A percentile compares a stretch with the other conserved stretches of the same genome.
These are phyloP conservation scores for Quercus dentata DNA, from an alignment of 306 rosid species.

Conservation along the genomic window DNA sequence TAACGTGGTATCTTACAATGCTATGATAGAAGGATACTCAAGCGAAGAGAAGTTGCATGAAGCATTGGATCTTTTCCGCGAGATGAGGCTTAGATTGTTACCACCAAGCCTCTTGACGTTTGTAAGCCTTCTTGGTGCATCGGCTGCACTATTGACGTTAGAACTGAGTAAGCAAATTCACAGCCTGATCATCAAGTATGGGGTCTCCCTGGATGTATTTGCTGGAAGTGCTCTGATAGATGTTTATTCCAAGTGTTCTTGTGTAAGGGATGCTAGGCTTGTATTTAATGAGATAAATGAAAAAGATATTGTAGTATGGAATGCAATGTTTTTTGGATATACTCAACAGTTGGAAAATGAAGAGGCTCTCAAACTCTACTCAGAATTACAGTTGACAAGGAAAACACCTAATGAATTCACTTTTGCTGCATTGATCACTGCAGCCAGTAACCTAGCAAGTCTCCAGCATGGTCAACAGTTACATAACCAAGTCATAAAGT, in stretches of 20 bases:
- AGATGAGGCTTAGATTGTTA: conserved; percentile 55
- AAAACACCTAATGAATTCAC: conserved; percentile 74
- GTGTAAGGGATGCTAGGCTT: conserved; percentile 57
- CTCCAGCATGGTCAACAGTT: conserved; percentile 72
- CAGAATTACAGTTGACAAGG: conserved; percentile 45
- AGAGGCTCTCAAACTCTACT: conserved; percentile 72
- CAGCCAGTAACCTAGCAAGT: conserved; percentile 71
- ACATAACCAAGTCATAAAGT: conserved; percentile 76
- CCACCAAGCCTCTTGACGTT: conserved; percentile 67
- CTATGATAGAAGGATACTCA: conserved; percentile 91
- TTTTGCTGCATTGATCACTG: conserved; percentile 67
- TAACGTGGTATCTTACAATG: conserved; percentile 76
- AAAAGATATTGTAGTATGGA: conserved; percentile 88
- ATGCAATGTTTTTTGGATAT: conserved; percentile 76
- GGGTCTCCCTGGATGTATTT: conserved; percentile 63
- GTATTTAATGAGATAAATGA: conserved; percentile 65
- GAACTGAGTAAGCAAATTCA: conserved; percentile 77
- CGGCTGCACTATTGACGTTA: conserved; percentile 53
- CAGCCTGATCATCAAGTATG: conserved; percentile 58
- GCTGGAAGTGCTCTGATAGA: conserved; percentile 81
- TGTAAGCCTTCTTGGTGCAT: conserved; percentile 79
- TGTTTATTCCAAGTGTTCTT: conserved; percentile 80
- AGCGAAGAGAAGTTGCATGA: conserved; percentile 51
- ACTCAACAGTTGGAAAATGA: conserved; percentile 54
- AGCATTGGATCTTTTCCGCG: conserved; percentile 59